These are phyloP conservation scores for Scutellaria minor DNA, from an alignment of 257 asterid species.

Conservation along the genomic window DNA sequence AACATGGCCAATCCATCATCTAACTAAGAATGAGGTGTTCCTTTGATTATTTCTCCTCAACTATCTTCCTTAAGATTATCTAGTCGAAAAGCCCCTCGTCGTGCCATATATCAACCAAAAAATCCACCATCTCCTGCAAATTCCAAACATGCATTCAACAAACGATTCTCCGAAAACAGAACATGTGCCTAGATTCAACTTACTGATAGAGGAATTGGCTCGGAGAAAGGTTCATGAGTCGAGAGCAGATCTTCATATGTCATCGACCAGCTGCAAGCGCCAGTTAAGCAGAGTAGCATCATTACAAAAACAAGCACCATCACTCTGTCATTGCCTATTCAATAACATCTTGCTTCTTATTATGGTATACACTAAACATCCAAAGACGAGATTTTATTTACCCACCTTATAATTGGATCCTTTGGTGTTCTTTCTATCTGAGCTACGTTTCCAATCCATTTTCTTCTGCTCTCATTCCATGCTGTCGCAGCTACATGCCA, in stretches of 20 bases:
- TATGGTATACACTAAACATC: too few species aligned
- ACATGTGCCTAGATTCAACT: slow-evolving; percentile 33
- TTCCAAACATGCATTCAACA: slow-evolving; percentile 1
- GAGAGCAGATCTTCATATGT: slow-evolving; percentile 92
- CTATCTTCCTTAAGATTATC: not conserved
- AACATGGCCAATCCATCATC: slow-evolving; percentile 15
- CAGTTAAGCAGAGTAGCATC: slow-evolving; percentile 1
- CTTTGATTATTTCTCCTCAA: too few species aligned
- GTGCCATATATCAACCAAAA: slow-evolving; percentile 87
- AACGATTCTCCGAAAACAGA: not conserved
- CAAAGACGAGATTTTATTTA: slow-evolving; percentile 15
- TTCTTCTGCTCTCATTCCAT: slow-evolving; percentile 79
- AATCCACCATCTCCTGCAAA: slow-evolving; percentile 93
- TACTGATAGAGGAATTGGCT: slow-evolving; percentile 76
- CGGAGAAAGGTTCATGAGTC: slow-evolving; percentile 69
- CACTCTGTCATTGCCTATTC: too few species aligned
- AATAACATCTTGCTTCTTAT: too few species aligned
- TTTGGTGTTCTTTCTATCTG: slow-evolving; percentile 55
- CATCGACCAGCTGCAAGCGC: slow-evolving; percentile 79
- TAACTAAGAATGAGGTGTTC: slow-evolving; percentile 14
- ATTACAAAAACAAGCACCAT: not conserved
- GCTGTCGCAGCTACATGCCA: slow-evolving; percentile 72
- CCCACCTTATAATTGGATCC: slow-evolving; percentile 86
- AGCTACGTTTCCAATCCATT: slow-evolving; percentile 73
- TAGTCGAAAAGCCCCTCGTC: slow-evolving; percentile 91